Base-by-base conservation (phyloP, 2,329 filamentous ascomycete species). In the Pseudogymnoascus sp. region DNA sequence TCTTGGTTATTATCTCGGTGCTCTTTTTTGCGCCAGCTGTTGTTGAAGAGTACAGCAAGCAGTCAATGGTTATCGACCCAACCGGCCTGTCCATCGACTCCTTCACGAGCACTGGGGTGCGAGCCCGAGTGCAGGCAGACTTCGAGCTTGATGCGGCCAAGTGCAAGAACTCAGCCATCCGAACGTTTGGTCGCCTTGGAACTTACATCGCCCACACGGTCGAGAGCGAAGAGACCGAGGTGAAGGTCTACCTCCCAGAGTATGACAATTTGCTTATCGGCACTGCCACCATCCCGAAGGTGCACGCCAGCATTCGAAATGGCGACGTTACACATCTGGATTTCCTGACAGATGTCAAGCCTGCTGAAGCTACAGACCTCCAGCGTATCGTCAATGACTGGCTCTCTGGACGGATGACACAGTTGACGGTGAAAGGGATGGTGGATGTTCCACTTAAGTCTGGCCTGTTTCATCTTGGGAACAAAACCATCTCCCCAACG, bases 331-430 rank as follows among this genome's bases (percentile, higher is more conserved):
- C 90, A 2, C 78, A 83, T 62, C 78, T 97, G 62, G 89, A 97
- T 69, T 87, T 97, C 68, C 75, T 94, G 61, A 83, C 88, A 42
- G 86, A 94, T 64, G 75, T 97, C 39, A 78, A 82, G 37, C 88
- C 91, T 27, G 92, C 92, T 31, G 84, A 92, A 69, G 78, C 90
- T 12, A 85, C 92, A 61, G 87, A 87, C 5, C 85, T 97, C 67
- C 87, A 90, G 64, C 82, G 82, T 63, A 82, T 97, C 65, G 91
- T 90, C 55, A 91, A 94, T 72, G 89, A 96, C 73, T 97, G 91
- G 87, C 77, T 99, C 64, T 86, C 89, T 61, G 92, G 92, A 39
- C 87, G 85, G 61, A 78, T 97, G 63, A 82, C 85, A 9, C 79
- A 82, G 62, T 76, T 99, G 62, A 84, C 82, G 64, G 78, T 97